phyloP scores from a whole-genome alignment of 768 basidiomycete genomes.

The Suillus decipiens region DNA sequence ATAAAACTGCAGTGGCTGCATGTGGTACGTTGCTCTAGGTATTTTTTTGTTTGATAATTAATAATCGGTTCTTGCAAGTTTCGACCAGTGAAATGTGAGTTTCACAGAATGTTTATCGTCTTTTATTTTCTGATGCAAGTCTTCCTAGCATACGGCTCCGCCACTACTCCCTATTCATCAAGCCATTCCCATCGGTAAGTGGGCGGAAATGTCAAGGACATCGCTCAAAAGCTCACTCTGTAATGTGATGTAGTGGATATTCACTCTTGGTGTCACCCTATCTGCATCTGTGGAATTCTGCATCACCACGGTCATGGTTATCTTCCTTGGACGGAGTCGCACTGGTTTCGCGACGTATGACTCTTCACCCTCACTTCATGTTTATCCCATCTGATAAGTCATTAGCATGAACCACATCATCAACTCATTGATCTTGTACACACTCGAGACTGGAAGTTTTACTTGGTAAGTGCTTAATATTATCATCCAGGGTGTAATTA shows the following conservation, averaged over 20 bases:
- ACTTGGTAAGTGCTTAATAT: conserved; percentile 37
- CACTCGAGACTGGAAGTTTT: conserved; percentile 52
- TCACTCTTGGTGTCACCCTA: conserved; percentile 32
- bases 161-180: conserved; percentile 33
- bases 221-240: background rate
- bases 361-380: background rate
- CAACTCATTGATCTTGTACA: conserved; percentile 51
- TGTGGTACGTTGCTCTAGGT: conserved; percentile 23
- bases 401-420: conserved; percentile 49
- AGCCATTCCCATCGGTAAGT: conserved; percentile 31
- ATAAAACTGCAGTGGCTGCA: conserved; percentile 25
- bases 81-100: conserved; percentile 36
- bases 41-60: background rate
- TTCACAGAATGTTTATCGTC: background rate
- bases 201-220: background rate
- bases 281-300: conserved; percentile 36
- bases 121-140: background rate
- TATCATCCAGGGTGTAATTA: background rate
- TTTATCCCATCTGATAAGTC: background rate
- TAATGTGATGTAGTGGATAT: conserved; percentile 28
- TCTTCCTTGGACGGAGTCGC: conserved; percentile 34
- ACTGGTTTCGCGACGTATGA: conserved; percentile 33
- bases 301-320: conserved; percentile 32
- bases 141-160: conserved; percentile 27
- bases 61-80: conserved; percentile 16